These are phyloP conservation scores for Tetrapisispora iriomotensis DNA, from an alignment of 805 yeast genomes.

Conservation along the genomic window DNA sequence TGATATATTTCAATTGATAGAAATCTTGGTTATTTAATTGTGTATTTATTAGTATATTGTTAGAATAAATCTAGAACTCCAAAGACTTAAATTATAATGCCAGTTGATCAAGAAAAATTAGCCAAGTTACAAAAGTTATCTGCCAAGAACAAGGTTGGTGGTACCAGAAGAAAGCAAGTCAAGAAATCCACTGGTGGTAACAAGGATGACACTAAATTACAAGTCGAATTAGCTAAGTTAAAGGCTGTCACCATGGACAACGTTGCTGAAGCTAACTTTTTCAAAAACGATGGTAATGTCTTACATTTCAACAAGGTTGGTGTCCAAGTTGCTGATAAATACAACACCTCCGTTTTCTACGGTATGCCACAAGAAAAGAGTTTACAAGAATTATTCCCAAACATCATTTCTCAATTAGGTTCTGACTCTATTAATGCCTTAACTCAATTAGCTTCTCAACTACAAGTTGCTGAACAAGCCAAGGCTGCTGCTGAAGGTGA, in stretches of 20 bases:
- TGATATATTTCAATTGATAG: no score
- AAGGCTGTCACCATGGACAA: conserved; percentile 81
- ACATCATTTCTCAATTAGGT: conserved; percentile 90
- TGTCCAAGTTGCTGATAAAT: conserved; percentile 83
- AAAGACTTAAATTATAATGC: no score
- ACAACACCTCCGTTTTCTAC: conserved; percentile 89
- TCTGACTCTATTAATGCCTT: conserved; percentile 87
- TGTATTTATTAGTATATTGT: no score
- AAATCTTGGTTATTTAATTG: no score
- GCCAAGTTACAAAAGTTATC: conserved; percentile 78
- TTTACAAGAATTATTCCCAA: conserved; percentile 86
- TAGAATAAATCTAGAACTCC: no score
- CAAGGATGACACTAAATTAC: conserved; percentile 85
- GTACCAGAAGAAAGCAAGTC: conserved; percentile 86
- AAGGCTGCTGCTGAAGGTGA: conserved; percentile 41
- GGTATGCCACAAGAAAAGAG: conserved; percentile 92
- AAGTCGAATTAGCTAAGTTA: conserved; percentile 80
- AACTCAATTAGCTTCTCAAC: conserved; percentile 81
- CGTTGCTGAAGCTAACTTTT: conserved; percentile 95
- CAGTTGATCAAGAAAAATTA: conserved; percentile 88
- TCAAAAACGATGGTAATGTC: conserved; percentile 91
- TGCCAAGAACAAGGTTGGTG: conserved; percentile 71
- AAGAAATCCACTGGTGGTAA: conserved; percentile 52
- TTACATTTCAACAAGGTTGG: conserved; percentile 94
- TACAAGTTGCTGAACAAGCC: conserved; percentile 49